Evolutionary conservation across 2,329 filamentous ascomycete genomes (phyloP).

Genomic region (Furcasterigmium sp.): DNA sequence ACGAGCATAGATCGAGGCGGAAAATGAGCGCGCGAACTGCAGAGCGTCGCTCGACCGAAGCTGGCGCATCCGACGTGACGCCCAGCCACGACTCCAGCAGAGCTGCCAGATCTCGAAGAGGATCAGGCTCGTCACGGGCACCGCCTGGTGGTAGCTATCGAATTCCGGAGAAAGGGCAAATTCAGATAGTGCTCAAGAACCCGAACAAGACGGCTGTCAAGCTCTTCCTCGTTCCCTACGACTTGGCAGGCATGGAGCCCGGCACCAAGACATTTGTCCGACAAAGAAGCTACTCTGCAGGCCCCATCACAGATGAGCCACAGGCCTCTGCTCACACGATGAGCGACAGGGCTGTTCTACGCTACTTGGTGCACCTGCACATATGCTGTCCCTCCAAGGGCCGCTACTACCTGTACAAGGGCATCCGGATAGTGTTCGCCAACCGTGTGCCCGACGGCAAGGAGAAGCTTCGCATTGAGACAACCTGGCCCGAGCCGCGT

Average conservation of each 20-base stretch:
- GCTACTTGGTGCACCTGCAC: conserved; percentile 88
- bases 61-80: conserved; percentile 14
- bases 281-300: conserved; percentile 87
- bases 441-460: conserved; percentile 95
- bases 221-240: conserved; percentile 89
- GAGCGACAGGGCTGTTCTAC: conserved; percentile 63
- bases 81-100: conserved; percentile 25
- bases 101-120: conserved; percentile 18
- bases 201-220: conserved; percentile 98
- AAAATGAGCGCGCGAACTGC: conserved; percentile 41
- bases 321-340: conserved; percentile 23
- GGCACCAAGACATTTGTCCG: conserved; percentile 95
- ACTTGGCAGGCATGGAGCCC: conserved; percentile 85
- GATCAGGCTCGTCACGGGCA: conserved; percentile 43
- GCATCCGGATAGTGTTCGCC: conserved; percentile 89
- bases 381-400: conserved; percentile 84
- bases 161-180: conserved; percentile 87
- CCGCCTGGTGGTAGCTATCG: conserved; percentile 87
- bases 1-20: conserved; percentile 39
- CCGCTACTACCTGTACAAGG: conserved; percentile 86
- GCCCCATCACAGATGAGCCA: conserved; percentile 70
- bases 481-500: conserved; percentile 80
- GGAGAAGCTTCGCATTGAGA: conserved; percentile 85
- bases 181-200: conserved; percentile 97
- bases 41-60: conserved; percentile 27